These are phyloP conservation scores for Pseudocercospora crystallina DNA, from an alignment of 2,329 filamentous ascomycete genomes.

Conservation along the genomic window DNA sequence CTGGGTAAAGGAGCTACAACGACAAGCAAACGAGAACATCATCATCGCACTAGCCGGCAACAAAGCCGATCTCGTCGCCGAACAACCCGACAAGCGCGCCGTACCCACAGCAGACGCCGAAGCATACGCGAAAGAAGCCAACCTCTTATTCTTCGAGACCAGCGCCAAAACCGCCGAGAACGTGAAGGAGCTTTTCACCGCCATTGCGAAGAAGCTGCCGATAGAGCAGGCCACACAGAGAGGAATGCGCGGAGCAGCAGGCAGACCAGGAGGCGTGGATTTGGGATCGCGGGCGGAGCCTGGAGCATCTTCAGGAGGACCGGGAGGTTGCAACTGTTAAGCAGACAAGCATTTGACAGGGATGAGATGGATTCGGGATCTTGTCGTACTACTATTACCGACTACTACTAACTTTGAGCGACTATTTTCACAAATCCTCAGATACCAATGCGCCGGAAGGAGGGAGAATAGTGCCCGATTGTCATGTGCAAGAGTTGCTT, in stretches of 20 bases:
- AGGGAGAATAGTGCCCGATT: background rate
- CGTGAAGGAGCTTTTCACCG: constrained; percentile 91
- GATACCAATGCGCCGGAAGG: constrained; percentile 4
- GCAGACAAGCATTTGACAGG: background rate
- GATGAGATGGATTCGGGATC: background rate
- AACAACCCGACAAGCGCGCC: constrained; percentile 93
- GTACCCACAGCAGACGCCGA: constrained; percentile 87
- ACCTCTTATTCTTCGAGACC: constrained; percentile 96
- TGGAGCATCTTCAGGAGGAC: constrained; percentile 58
- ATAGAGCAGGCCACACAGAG: constrained; percentile 94
- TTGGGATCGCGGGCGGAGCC: constrained; percentile 62
- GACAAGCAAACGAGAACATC: constrained; percentile 99
- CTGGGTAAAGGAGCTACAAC: constrained; percentile 98
- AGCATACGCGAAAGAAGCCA: constrained; percentile 90
- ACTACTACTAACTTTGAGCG: background rate
- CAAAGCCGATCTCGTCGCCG: constrained; percentile 93
- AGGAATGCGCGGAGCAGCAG: constrained; percentile 65
- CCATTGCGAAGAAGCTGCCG: constrained; percentile 95
- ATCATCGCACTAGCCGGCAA: constrained; percentile 97
- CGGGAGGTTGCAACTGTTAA: constrained; percentile 65
- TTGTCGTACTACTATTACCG: background rate
- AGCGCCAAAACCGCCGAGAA: constrained; percentile 98
- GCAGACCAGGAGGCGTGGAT: constrained; percentile 65
- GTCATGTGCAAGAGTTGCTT: too few species aligned
- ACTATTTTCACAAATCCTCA: background rate